A percentile compares a stretch with the other conserved stretches of the same genome.
These are phyloP conservation scores for Adiantum capillusveneris DNA, from an alignment of 75 land plant species.

Conservation along the genomic window DNA sequence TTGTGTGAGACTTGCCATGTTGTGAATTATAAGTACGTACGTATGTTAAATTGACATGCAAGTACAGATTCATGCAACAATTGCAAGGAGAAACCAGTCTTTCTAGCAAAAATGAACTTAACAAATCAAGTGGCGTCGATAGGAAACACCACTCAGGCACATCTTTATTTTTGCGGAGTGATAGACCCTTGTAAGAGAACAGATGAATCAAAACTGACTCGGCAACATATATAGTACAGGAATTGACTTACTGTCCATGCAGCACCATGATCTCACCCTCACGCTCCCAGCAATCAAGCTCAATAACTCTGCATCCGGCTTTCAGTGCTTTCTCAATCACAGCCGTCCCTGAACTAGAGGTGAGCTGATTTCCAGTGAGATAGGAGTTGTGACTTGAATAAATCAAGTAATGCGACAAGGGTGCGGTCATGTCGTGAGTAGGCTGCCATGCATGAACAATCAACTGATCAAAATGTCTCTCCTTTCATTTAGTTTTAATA, in stretches of 20 bases:
- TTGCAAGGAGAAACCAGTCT: too few relatives aligned
- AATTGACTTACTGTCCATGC: slow-evolving; percentile 88
- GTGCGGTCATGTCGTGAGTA: slow-evolving; percentile 38
- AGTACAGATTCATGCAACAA: too few relatives aligned
- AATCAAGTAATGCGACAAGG: slow-evolving; percentile 29
- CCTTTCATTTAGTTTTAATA: too few relatives aligned
- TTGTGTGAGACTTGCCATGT: not conserved
- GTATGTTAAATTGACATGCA: too few relatives aligned
- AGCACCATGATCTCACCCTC: slow-evolving; percentile 51
- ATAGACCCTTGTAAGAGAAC: too few relatives aligned
- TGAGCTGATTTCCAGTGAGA: slow-evolving; percentile 34
- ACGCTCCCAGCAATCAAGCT: slow-evolving; percentile 53
- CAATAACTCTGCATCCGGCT: slow-evolving; percentile 33
- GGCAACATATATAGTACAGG: too few relatives aligned
- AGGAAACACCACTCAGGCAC: too few relatives aligned
- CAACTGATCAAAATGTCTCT: not conserved
- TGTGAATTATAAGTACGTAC: too few relatives aligned
- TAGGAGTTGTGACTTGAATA: slow-evolving; percentile 35
- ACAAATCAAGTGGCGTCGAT: too few relatives aligned
- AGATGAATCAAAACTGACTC: too few relatives aligned
- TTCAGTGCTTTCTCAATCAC: slow-evolving; percentile 19
- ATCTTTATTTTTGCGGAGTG: too few relatives aligned
- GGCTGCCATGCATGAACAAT: slow-evolving; percentile 44
- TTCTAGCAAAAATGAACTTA: too few relatives aligned
- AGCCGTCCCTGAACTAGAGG: slow-evolving; percentile 18